These are phyloP conservation scores for Nyssa sinensis DNA, from an alignment of 148 eudicot genomes.

Conservation along the genomic window DNA sequence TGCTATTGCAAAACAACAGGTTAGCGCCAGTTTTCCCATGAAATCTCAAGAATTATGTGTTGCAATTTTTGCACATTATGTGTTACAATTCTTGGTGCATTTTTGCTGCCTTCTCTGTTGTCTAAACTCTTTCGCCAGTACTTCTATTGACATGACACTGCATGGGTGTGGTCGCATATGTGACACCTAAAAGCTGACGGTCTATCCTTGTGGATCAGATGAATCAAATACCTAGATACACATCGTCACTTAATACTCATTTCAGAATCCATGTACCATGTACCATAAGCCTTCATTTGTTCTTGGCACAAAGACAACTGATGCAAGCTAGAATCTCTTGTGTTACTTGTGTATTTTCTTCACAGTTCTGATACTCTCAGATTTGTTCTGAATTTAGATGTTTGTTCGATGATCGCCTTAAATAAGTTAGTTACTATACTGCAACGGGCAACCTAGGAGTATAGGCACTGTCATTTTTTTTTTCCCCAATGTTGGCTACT, in stretches of 20 bases:
- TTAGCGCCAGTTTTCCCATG: conserved; percentile 18
- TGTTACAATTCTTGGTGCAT: not conserved
- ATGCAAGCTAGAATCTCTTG: not conserved
- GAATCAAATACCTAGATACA: not conserved
- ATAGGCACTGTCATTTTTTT: too few species aligned
- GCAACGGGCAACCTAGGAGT: not conserved
- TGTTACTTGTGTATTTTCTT: not conserved
- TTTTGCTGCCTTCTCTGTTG: conserved; percentile 7
- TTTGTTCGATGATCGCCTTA: too few species aligned
- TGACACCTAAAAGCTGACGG: not conserved
- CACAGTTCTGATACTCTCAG: not conserved
- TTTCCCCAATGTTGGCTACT: not conserved
- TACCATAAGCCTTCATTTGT: not conserved
- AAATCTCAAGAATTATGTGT: not conserved
- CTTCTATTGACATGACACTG: not conserved
- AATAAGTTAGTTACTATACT: too few species aligned
- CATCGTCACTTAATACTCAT: not conserved
- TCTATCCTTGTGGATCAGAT: conserved; percentile 7
- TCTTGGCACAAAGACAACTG: not conserved
- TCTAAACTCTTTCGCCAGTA: not conserved
- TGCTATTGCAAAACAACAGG: conserved; percentile 76
- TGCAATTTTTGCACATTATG: not conserved
- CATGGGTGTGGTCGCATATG: not conserved
- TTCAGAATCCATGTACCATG: not conserved
- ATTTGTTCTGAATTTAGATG: too few species aligned